Base-by-base conservation (phyloP, 2,329 filamentous ascomycete genomes). In the Alternaria burnsii region DNA sequence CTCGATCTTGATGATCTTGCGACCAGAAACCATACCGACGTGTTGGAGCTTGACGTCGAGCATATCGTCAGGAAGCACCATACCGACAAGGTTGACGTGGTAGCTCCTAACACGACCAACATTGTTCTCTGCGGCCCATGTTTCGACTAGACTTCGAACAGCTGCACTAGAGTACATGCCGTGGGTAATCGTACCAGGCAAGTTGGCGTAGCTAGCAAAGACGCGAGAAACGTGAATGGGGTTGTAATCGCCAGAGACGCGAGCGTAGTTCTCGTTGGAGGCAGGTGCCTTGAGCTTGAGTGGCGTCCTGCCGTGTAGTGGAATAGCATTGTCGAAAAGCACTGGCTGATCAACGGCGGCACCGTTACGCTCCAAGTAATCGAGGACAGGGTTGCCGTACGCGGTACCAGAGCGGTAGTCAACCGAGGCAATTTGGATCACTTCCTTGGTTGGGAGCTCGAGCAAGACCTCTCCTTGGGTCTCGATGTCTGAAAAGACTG, bases 1-100 rank as follows among this genome's bases (percentile, higher is more conserved):
- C 82, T 98, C 95, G 52, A 99, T 93, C 85, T 97, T 98, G 86
- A 99, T 95, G 81, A 98, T 98, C 88, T 98, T 99, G 80, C 95
- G 94, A 75, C 95, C 95, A 74, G 92, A 90, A 62, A 99, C 91
- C 95, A 99, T 99, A 75, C 94, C 95, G 32, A 96, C 90, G 76
- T 99, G 95, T 83, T 97, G 92, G 53, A 99, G 87, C 82, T 93
- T 97, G 73, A 99, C 94, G 67, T 96, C 88, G 65, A 99, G 91
- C 65, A 94, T 91, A 76, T 99, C 96, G 71, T 98, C 97, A 55
- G 95, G 95, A 62, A 99, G 85, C 11, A 99, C 96, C 95, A 99
- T 99, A 68, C 95, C 95, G n/a, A 97, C 94, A 51, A 99, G 87
- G 22, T 91, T 94, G 64, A 94, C 95, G 75, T 97, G 93, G 88